Conservation (phyloP, 345 rosid genomes). For the Corymbia maculata region DNA sequence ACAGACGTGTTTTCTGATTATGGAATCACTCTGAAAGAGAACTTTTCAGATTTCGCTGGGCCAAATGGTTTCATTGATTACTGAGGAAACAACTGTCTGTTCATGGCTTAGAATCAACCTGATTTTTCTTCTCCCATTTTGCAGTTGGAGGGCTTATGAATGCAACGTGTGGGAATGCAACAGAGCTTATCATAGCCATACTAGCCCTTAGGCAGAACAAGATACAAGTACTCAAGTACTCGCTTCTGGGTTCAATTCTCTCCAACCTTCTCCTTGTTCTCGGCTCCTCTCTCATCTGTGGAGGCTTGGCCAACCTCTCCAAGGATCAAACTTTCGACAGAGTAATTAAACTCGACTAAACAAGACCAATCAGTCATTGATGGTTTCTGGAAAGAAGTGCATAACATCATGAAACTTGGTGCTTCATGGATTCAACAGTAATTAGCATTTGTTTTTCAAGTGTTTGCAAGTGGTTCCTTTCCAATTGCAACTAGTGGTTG, state of each 20-base stretch:
- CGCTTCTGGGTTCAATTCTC: conserved; percentile 78
- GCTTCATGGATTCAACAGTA: not conserved
- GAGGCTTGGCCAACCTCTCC: conserved; percentile 71
- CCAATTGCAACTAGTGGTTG: not conserved
- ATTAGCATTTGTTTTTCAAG: not conserved
- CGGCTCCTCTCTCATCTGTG: conserved; percentile 72
- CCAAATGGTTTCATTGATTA: not conserved
- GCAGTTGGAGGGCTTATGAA: conserved; percentile 85
- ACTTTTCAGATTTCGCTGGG: not conserved
- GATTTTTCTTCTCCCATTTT: not conserved
- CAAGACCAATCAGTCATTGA: not conserved
- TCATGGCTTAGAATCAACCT: not conserved
- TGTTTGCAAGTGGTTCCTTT: not conserved
- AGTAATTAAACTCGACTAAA: conserved; percentile 22
- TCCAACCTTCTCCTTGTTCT: conserved; percentile 87
- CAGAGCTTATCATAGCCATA: conserved; percentile 83
- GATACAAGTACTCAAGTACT: conserved; percentile 61
- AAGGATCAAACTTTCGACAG: conserved; percentile 69
- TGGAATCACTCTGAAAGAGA: not conserved
- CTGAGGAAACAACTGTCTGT: not conserved
- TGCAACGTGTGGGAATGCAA: conserved; percentile 95
- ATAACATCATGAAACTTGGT: not conserved
- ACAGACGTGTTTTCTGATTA: not conserved
- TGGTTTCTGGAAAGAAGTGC: not conserved
- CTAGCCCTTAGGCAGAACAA: conserved; percentile 63